These are phyloP conservation scores for Metschnikowia colocasiae DNA, from an alignment of 805 yeast species.

Conservation along the genomic window DNA sequence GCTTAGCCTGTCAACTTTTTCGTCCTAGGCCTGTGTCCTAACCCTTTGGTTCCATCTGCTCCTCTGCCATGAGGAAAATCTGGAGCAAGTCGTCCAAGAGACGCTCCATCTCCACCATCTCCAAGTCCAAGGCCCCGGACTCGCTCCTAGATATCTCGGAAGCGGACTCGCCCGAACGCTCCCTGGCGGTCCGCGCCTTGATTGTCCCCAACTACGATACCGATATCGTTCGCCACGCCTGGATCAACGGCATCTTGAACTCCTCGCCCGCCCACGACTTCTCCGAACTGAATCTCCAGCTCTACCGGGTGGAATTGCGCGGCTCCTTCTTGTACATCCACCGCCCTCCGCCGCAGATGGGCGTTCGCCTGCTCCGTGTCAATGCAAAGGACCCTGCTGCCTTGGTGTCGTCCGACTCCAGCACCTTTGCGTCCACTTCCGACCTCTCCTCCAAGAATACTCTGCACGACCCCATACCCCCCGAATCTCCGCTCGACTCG, in stretches of 20 bases:
- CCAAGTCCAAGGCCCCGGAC: conserved; percentile 4
- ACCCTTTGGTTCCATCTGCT: background rate
- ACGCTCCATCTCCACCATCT: conserved; percentile 15
- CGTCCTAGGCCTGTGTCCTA: background rate
- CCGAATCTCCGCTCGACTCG: background rate
- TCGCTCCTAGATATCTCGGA: conserved; percentile 5
- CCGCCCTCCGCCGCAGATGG: conserved; percentile 20
- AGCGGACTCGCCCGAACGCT: conserved; percentile 5
- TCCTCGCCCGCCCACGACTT: conserved; percentile 30
- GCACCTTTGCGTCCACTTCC: background rate
- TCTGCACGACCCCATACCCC: background rate
- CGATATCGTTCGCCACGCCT: conserved; percentile 28
- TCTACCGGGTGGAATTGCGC: conserved; percentile 37
- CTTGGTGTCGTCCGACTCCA: background rate
- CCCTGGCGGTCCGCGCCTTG: conserved; percentile 18
- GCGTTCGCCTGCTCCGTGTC: conserved; percentile 16
- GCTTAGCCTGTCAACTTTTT: too few relatives aligned
- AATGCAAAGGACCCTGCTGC: conserved; percentile 2
- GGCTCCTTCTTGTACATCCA: conserved; percentile 65
- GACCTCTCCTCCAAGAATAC: background rate
- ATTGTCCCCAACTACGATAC: conserved; percentile 32
- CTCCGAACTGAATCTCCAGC: conserved; percentile 16
- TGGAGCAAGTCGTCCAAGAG: conserved; percentile 18
- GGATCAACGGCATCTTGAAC: conserved; percentile 38
- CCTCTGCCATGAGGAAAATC: conserved; percentile 14